Evolutionary conservation across 2,329 filamentous ascomycete genomes (phyloP), one percentile per base, ranked within the genome.

Genomic region (Aspergillus spinulosporus): DNA sequence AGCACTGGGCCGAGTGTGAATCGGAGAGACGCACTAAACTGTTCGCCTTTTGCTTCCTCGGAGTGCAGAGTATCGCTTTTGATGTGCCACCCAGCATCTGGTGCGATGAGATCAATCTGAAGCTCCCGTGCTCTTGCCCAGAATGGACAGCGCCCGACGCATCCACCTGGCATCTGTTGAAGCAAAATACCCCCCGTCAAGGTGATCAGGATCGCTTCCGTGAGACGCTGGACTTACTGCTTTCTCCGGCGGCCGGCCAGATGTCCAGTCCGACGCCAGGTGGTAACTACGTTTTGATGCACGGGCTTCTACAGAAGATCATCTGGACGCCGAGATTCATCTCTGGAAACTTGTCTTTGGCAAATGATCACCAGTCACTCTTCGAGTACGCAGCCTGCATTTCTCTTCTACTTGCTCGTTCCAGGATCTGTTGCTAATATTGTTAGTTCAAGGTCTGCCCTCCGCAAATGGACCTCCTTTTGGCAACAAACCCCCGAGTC

Each of bases 251-350:
- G 4, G 42, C 47, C 32, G 56, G 68, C 47, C 59, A 68, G 39
- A 62, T 67, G 32, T 68, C 68, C 2, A 71, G 71, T 28, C 69
- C 69, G 6, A 61, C 72, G 5, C 84, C 84, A 0, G 72, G 88
- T 5, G 88, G 87, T 0, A 88, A 88, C 63, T 89, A 90, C 61
- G 82, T 89, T 5, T 76, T 91, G 34, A 87, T 90, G 2, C 87
- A 90, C 64, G 87, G 86, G 3, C 69, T 91, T 26, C 81, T 90
- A 8, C 88, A 90, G 64, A 86, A 89, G 59, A 86, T 90, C 12
- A 26, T 26, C 26, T 26, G 26, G 26, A 26, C 26, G 26, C 26
- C 26, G 26, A 26, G 26, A 26, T 26, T 26, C 26, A 4, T 26
- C 26, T 26, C 3, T 26, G 26, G 26, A 26, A 26, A 26, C 26